Evolutionary conservation across 176 grass and related monocot species (phyloP).

Genomic region (Luzula sylvatica): DNA sequence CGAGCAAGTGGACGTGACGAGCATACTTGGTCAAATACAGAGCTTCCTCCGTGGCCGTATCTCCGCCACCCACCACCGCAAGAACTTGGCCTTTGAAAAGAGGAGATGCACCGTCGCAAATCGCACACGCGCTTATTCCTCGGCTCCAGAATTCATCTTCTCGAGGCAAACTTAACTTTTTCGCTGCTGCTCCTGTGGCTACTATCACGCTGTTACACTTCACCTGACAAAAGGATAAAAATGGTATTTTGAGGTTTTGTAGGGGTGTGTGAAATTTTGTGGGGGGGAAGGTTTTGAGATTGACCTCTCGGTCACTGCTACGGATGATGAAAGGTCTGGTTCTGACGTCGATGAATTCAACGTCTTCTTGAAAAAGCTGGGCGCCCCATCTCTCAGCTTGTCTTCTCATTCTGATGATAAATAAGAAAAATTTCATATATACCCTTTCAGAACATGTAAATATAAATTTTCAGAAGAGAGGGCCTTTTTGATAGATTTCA

Average conservation of each 20-base stretch:
- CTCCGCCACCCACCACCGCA: conserved; percentile 89
- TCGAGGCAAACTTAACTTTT: conserved; percentile 60
- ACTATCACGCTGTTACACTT: conserved; percentile 80
- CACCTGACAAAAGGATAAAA: conserved; percentile 33
- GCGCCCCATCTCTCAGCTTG: conserved; percentile 96
- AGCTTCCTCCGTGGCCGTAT: conserved; percentile 87
- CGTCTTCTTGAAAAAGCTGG: conserved; percentile 86
- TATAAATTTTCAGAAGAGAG: no score
- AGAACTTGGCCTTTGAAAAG: conserved; percentile 85
- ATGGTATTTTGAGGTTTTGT: not conserved
- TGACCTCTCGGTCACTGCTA: conserved; percentile 77
- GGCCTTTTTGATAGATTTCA: no score
- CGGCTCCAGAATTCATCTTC: conserved; percentile 99
- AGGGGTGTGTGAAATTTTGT: not conserved
- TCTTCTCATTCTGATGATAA: conserved; percentile 58
- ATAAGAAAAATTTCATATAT: not conserved
- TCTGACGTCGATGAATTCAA: conserved; percentile 81
- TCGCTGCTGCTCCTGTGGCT: conserved; percentile 89
- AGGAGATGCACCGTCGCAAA: conserved; percentile 95
- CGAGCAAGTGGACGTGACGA: conserved; percentile 89
- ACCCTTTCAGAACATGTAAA: no score
- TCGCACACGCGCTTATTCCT: conserved; percentile 96
- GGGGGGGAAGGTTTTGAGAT: not conserved
- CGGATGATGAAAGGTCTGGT: conserved; percentile 65
- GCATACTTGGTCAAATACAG: conserved; percentile 99